These are phyloP conservation scores for Alternaria angustiovoidea DNA, from an alignment of 2,329 filamentous ascomycete genomes.

Conservation along the genomic window DNA sequence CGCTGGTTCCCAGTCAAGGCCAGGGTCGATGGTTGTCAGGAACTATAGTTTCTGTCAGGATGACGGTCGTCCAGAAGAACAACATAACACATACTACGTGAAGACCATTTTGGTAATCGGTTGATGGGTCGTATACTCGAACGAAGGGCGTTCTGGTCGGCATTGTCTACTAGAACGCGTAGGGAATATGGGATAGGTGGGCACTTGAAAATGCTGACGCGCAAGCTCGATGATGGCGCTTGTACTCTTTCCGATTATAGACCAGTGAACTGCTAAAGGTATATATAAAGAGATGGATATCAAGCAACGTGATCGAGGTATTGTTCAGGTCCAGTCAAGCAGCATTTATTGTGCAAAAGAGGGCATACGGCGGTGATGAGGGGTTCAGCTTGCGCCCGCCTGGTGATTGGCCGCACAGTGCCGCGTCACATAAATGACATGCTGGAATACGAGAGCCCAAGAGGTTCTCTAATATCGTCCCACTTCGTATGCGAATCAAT, in stretches of 20 bases:
- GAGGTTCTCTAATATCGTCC: neutral
- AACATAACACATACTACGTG: constrained; percentile 21
- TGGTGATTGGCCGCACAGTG: neutral
- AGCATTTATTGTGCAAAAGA: neutral
- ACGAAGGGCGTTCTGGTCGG: constrained; percentile 25
- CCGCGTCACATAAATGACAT: neutral
- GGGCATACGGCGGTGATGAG: neutral
- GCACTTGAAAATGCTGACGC: neutral
- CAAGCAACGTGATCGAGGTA: neutral
- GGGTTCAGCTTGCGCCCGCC: neutral
- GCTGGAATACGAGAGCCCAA: neutral
- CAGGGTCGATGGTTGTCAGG: constrained; percentile 32
- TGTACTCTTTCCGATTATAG: neutral
- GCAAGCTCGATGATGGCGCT: neutral
- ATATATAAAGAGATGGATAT: neutral
- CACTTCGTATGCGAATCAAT: neutral
- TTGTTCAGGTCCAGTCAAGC: neutral
- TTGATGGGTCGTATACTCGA: constrained; percentile 25
- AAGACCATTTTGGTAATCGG: constrained; percentile 27
- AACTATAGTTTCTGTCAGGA: constrained; percentile 26
- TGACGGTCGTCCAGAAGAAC: neutral
- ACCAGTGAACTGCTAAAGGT: neutral
- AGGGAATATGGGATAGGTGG: neutral
- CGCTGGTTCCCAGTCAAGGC: constrained; percentile 36
- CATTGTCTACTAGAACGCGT: neutral